A percentile compares a stretch with the other conserved stretches of the same genome.
Evolutionary conservation across 2,329 filamentous ascomycete genomes (phyloP).

Genomic region (Phialocephala sp.): DNA sequence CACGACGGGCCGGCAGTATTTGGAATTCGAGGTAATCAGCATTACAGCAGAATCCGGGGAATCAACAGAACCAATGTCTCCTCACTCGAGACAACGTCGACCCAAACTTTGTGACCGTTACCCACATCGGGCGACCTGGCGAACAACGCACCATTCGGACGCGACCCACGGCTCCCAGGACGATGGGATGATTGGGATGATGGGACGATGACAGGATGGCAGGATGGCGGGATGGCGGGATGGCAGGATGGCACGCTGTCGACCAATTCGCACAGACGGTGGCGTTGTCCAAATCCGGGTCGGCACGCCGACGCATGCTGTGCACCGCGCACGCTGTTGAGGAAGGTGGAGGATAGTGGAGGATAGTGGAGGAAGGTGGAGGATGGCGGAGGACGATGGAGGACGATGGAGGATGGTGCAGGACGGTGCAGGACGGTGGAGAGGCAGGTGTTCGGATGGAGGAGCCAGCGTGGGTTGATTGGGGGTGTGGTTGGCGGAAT

Average conservation of each 20-base stretch:
- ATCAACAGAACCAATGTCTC: not conserved
- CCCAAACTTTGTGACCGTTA: not conserved
- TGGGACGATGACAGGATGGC: not conserved
- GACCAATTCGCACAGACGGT: conserved; percentile 9
- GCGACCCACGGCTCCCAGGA: not conserved
- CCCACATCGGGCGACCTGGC: not conserved
- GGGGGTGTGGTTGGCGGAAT: not conserved
- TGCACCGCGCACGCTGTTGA: not conserved
- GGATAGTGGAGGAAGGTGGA: not conserved
- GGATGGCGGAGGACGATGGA: not conserved
- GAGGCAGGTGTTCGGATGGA: no score
- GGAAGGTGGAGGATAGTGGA: not conserved
- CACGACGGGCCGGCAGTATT: not conserved
- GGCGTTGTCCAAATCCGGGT: not conserved
- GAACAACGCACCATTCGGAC: not conserved
- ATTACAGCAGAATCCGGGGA: not conserved
- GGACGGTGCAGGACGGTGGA: not conserved
- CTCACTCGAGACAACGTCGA: not conserved
- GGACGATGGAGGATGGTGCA: not conserved
- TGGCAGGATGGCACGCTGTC: not conserved
- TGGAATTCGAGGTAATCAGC: not conserved
- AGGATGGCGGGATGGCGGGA: not conserved
- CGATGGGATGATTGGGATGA: no score
- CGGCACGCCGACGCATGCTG: not conserved
- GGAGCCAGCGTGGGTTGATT: no score